These are phyloP conservation scores for Taphrina populina DNA, from an alignment of 1,139 yeast species.

Conservation along the genomic window DNA sequence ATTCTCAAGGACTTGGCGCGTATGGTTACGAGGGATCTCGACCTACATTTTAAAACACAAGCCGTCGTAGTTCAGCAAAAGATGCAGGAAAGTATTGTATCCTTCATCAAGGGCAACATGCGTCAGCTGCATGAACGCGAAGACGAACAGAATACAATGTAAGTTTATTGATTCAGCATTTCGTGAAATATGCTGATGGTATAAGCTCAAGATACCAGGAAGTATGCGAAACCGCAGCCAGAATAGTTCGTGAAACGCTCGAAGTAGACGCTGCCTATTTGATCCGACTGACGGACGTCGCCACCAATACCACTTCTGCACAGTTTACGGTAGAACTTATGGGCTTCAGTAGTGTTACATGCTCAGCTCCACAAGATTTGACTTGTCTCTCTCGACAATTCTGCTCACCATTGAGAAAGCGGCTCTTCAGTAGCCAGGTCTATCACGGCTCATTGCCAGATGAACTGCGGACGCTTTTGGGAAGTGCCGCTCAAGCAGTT, in stretches of 20 bases:
- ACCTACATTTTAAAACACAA: conserved; percentile 3
- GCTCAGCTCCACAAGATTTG: too few species aligned
- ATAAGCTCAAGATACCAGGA: neutral
- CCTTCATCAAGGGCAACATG: conserved; percentile 4
- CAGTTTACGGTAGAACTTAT: too few species aligned
- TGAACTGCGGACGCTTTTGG: neutral
- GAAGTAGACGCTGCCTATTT: neutral
- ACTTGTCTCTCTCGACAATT: too few species aligned
- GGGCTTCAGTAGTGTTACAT: too few species aligned
- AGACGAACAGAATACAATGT: too few species aligned
- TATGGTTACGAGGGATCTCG: conserved; percentile 23
- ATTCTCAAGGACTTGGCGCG: conserved; percentile 14
- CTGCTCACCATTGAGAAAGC: too few species aligned
- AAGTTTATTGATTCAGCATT: too few species aligned
- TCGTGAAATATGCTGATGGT: neutral
- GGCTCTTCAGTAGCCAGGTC: too few species aligned
- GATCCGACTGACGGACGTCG: too few species aligned
- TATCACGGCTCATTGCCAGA: too few species aligned
- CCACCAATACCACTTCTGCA: too few species aligned
- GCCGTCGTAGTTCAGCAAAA: conserved; percentile 2
- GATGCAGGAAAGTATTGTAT: conserved; percentile 7
- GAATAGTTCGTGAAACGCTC: neutral
- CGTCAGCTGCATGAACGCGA: too few species aligned
- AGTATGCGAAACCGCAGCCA: neutral
- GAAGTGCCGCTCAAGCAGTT: neutral